Conservation (phyloP, 1,284 basidiomycete genomes). For the Entoloma clypeatum region DNA sequence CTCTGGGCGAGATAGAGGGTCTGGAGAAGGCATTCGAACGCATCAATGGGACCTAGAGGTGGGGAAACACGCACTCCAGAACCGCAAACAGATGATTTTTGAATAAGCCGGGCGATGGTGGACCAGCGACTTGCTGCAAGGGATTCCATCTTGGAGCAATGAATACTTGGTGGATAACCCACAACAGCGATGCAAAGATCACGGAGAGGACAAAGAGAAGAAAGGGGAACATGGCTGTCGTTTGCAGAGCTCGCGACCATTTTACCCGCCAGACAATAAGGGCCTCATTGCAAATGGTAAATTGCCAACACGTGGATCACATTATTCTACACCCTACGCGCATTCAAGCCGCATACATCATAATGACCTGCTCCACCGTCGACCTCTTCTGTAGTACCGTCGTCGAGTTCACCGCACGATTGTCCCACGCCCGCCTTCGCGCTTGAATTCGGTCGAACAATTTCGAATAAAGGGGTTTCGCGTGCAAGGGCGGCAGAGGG, state of each 20-base stretch:
- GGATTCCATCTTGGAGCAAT: constrained; percentile 47
- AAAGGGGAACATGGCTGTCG: constrained; percentile 9
- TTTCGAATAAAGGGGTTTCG: constrained; percentile 15
- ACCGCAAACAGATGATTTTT: constrained; percentile 51
- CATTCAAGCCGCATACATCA: constrained; percentile 17
- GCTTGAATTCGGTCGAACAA: constrained; percentile 17
- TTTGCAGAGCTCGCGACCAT: neutral
- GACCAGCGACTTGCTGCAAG: constrained; percentile 54
- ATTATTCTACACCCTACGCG: neutral
- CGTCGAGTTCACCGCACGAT: constrained; percentile 15
- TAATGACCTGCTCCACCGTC: constrained; percentile 26
- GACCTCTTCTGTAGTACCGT: constrained; percentile 19
- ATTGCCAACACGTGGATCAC: neutral
- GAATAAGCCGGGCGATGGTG: constrained; percentile 46
- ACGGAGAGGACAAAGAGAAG: constrained; percentile 20
- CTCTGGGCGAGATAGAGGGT: constrained; percentile 49
- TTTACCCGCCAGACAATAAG: too few species aligned
- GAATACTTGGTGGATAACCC: constrained; percentile 28
- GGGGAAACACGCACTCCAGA: constrained; percentile 46
- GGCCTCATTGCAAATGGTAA: neutral
- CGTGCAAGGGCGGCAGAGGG: constrained; percentile 23
- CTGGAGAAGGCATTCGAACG: constrained; percentile 30
- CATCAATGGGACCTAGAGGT: neutral
- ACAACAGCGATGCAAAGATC: constrained; percentile 25
- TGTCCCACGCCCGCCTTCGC: constrained; percentile 17